Evolutionary conservation across 225 moss, liverwort and hornwort genomes (phyloP).

Genomic region (Marchantia paleacea): DNA sequence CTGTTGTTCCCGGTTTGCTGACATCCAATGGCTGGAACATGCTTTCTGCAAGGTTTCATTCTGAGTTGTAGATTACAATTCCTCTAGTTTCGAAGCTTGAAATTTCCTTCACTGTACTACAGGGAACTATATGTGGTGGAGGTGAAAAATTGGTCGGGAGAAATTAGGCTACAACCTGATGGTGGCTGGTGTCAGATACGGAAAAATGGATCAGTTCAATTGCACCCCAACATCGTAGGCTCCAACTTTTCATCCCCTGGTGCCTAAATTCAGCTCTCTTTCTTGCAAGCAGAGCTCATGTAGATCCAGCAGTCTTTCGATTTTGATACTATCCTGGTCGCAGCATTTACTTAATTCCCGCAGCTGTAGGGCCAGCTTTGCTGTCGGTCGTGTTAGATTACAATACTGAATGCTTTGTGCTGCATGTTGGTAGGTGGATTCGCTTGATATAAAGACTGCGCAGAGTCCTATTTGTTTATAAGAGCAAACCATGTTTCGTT

Average conservation of each 20-base stretch:
- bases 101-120: conserved; percentile 12
- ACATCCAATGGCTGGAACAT: too few species aligned
- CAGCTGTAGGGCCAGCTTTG: too few species aligned
- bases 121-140: conserved; percentile 72
- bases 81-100: neutral
- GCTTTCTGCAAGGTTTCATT: too few species aligned
- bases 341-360: too few species aligned
- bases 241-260: conserved; percentile 12
- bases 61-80: too few species aligned
- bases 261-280: neutral
- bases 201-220: conserved; percentile 62
- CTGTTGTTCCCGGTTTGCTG: too few species aligned
- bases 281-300: too few species aligned
- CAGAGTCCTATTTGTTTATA: neutral
- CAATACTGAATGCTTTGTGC: neutral
- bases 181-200: conserved; percentile 73
- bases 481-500: neutral
- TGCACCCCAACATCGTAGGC: conserved; percentile 72
- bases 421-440: neutral
- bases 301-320: too few species aligned
- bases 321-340: too few species aligned
- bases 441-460: neutral
- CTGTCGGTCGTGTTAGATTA: too few species aligned
- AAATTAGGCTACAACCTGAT: conserved; percentile 56
- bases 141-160: conserved; percentile 85